These are phyloP conservation scores for Liriodendron chinense DNA, from an alignment of 164 flowering plant genomes.

Conservation along the genomic window DNA sequence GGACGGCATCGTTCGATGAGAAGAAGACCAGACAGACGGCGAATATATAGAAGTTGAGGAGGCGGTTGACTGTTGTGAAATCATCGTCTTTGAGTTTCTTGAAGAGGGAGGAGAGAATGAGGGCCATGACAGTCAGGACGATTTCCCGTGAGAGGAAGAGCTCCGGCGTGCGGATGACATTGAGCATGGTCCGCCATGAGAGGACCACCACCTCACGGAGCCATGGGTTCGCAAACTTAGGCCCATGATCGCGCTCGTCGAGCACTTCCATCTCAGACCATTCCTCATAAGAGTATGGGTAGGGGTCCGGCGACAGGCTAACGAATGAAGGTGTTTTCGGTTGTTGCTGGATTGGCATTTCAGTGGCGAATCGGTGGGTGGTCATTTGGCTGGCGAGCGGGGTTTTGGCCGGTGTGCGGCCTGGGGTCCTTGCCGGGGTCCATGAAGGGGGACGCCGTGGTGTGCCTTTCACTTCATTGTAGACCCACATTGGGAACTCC, in stretches of 20 bases:
- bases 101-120: conserved; percentile 65
- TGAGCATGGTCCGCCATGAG: conserved; percentile 61
- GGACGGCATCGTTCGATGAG: conserved; percentile 81
- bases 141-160: conserved; percentile 76
- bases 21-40: conserved; percentile 74
- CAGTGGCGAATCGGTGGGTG: conserved; percentile 21
- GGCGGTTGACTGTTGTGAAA: conserved; percentile 53
- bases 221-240: conserved; percentile 77
- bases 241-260: conserved; percentile 41
- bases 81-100: conserved; percentile 18
- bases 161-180: conserved; percentile 72
- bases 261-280: conserved; percentile 39
- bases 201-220: conserved; percentile 71
- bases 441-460: conserved; percentile 68
- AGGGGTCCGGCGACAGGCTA: conserved; percentile 27
- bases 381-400: conserved; percentile 23
- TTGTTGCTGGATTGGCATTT: conserved; percentile 11
- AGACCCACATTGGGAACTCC: conserved; percentile 69
- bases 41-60: conserved; percentile 74
- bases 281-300: conserved; percentile 11
- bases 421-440: conserved; percentile 77
- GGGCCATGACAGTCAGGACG: conserved; percentile 64
- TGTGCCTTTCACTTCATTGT: conserved; percentile 63
- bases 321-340: conserved; percentile 27
- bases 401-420: conserved; percentile 48